These are phyloP conservation scores for Penicillium crystallinum DNA, from an alignment of 495 filamentous ascomycete species.

Conservation along the genomic window DNA sequence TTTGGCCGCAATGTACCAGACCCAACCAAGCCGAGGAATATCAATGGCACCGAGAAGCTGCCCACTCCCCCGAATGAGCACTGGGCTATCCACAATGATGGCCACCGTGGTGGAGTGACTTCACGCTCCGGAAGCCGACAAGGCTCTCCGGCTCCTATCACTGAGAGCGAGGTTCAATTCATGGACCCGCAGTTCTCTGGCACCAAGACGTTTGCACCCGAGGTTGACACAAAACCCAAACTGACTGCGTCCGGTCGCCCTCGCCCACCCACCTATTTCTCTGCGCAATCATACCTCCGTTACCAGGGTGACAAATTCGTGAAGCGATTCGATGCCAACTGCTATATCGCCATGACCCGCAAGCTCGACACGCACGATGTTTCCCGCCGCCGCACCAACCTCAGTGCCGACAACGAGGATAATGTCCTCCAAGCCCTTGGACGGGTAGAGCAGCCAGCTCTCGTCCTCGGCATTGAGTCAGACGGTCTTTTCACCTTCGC, in stretches of 20 bases:
- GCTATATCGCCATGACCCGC: conserved; percentile 97
- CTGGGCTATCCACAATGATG: conserved; percentile 94
- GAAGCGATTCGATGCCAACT: conserved; percentile 93
- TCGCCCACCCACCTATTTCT: conserved; percentile 80
- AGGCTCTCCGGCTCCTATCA: conserved; percentile 26
- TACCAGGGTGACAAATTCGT: conserved; percentile 98
- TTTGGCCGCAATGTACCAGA: conserved; percentile 93
- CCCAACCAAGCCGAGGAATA: conserved; percentile 69
- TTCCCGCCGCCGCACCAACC: conserved; percentile 58
- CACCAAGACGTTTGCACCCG: conserved; percentile 46
- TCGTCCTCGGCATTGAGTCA: conserved; percentile 88
- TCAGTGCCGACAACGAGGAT: conserved; percentile 34
- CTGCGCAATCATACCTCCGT: conserved; percentile 94
- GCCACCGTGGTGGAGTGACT: conserved; percentile 58
- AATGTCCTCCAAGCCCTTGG: conserved; percentile 69
- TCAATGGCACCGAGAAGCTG: conserved; percentile 60
- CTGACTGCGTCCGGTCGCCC: conserved; percentile 30
- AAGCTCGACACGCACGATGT: conserved; percentile 99
- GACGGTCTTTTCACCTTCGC: conserved; percentile 96
- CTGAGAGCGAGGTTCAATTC: conserved; percentile 35
- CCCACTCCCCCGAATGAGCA: conserved; percentile 72
- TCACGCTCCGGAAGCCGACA: conserved; percentile 33
- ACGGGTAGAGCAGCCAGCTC: conserved; percentile 75
- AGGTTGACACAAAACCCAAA: conserved; percentile 11
- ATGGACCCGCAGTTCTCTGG: conserved; percentile 79